phyloP scores from a whole-genome alignment of 108 stramenopile genomes.

The Cyclotella baltica region DNA sequence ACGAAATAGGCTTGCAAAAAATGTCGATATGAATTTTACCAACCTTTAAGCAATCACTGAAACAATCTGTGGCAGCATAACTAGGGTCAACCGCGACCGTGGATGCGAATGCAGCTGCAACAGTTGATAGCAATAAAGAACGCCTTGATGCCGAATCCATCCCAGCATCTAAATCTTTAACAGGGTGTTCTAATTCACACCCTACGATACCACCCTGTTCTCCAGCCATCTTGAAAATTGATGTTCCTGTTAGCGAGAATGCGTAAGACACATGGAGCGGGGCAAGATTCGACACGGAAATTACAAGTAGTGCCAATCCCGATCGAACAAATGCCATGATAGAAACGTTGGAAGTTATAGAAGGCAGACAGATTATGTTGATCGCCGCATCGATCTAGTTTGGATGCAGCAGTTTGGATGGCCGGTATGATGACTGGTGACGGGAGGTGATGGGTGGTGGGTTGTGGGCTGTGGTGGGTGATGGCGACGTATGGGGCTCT shows the following conservation, averaged over 20 bases:
- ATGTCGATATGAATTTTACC: neutral
- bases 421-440: no score
- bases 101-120: constrained; percentile 4
- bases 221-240: neutral
- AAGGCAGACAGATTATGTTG: no score
- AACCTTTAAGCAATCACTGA: constrained; percentile 67
- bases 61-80: constrained; percentile 66
- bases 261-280: neutral
- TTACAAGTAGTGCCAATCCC: neutral
- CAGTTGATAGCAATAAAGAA: constrained; percentile 20
- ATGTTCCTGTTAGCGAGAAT: neutral
- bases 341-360: neutral
- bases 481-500: no score
- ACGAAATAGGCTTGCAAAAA: neutral
- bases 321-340: neutral
- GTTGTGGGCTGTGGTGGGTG: no score
- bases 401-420: no score
- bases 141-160: constrained; percentile 18
- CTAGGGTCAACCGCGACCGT: neutral
- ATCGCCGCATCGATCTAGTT: no score
- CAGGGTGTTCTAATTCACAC: neutral
- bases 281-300: neutral
- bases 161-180: neutral
- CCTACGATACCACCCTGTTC: neutral
- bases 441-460: no score